A percentile compares a stretch with the other conserved stretches of the same genome.
Evolutionary conservation across 2,329 filamentous ascomycete species (phyloP).

Genomic region (Beauveria australis): DNA sequence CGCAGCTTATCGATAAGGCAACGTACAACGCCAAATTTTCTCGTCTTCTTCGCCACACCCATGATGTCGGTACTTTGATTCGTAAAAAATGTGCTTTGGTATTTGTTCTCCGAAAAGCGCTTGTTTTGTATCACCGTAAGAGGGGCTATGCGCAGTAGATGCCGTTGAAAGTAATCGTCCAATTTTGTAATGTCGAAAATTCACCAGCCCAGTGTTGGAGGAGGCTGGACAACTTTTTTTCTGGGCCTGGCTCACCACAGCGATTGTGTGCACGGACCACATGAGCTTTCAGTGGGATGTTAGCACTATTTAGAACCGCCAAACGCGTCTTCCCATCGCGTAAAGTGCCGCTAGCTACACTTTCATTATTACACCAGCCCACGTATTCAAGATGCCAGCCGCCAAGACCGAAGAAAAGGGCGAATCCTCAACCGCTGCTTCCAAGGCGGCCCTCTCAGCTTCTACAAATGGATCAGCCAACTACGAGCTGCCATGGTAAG

Average conservation of each 20-base stretch:
- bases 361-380: slow-evolving; percentile 12
- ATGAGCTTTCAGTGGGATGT: neutral
- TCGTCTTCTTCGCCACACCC: slow-evolving; percentile 83
- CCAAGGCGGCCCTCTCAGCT: slow-evolving; percentile 46
- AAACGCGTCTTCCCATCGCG: slow-evolving; percentile 30
- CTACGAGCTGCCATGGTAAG: slow-evolving; percentile 75
- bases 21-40: slow-evolving; percentile 72
- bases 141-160: neutral
- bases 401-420: slow-evolving; percentile 43
- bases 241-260: slow-evolving; percentile 11
- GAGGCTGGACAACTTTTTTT: slow-evolving; percentile 23
- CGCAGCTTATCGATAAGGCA: slow-evolving; percentile 21
- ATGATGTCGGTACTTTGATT: slow-evolving; percentile 37
- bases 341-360: slow-evolving; percentile 24
- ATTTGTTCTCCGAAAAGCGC: neutral
- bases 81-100: neutral
- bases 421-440: slow-evolving; percentile 53
- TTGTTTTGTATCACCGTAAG: neutral
- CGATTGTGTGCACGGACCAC: slow-evolving; percentile 21
- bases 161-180: neutral
- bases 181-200: slow-evolving; percentile 11
- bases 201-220: neutral
- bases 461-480: slow-evolving; percentile 42
- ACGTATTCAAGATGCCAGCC: slow-evolving; percentile 35
- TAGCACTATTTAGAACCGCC: neutral